Base-by-base conservation (phyloP, 345 rosid species). In the Linum lewisii region DNA sequence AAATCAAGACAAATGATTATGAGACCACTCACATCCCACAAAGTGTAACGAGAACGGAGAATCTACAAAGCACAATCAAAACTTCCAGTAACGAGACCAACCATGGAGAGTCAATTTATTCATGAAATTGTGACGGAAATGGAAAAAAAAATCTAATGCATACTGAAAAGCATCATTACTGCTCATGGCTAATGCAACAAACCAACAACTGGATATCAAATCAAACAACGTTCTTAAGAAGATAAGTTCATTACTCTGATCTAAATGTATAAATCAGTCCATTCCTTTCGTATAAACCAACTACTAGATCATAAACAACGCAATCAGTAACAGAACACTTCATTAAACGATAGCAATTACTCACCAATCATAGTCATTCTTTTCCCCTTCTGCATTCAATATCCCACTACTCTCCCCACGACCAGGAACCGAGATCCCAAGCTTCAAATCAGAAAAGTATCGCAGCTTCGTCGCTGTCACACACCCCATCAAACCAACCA, bases 291-390 rank as follows among this genome's bases (percentile, higher is more conserved):
- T 26, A 29, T 29, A 29, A 29, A 29, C 34, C 34, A 29, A 29
- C 34, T 29, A 29, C 34, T 29, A 8, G 34, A 29, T 29, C 34
- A 29, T 5, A 64, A 59, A 44, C 55, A 32, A 18, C 44, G 29
- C 4, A 54, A 62, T 49, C 2, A 42, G 36, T 29, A 36, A 60
- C 13, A 25, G 55, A 71, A 51, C 10, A 19, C 19, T 44, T 23
- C 34, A 4, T 29, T 29, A 29, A 73, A 69, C 13, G 45, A 29
- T 24, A 57, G 7, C 1, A 29, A 8, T 3, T 29, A 66, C 85
- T 63, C 63, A 93, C 99, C 99, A 93, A 51, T 93, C 99, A 75
- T 93, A 93, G 74, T 93, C 99, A 70, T 89, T 89, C 74, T 93
- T 93, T 62, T 87, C 97, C 67, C 80, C 95, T 15, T 88, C 99